phyloP scores from a whole-genome alignment of 192 early-diverging fungal genomes.

The Spinellus fusiger region DNA sequence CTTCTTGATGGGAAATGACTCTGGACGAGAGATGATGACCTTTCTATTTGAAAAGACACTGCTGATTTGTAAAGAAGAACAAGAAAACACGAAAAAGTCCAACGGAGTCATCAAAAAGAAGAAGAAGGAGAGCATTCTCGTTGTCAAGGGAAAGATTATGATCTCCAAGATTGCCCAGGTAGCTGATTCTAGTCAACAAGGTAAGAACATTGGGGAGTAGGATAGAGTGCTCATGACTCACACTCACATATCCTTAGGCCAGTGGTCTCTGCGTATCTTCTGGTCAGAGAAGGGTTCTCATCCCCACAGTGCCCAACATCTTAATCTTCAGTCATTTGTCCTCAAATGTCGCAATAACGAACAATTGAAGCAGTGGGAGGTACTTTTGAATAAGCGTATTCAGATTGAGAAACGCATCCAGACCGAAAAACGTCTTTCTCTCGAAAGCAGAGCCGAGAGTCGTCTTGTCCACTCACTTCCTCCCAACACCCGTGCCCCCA shows the following conservation, averaged over 20 bases:
- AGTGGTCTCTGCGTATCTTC: conserved; percentile 67
- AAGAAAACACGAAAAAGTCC: conserved; percentile 29
- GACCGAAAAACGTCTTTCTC: neutral
- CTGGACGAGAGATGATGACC: conserved; percentile 75
- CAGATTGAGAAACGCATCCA: neutral
- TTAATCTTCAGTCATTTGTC: conserved; percentile 81
- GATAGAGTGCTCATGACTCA: neutral
- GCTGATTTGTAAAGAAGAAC: conserved; percentile 90
- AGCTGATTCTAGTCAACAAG: neutral
- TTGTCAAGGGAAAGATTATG: conserved; percentile 4
- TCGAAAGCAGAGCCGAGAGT: neutral
- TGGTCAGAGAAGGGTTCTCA: conserved; percentile 69
- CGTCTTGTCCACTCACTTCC: conserved; percentile 1
- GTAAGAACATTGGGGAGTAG: neutral
- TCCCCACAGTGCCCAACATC: conserved; percentile 37
- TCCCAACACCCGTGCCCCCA: conserved; percentile 15
- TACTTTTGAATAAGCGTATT: conserved; percentile 67
- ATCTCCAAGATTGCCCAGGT: conserved; percentile 7
- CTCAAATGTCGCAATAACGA: conserved; percentile 87
- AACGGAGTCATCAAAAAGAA: conserved; percentile 48
- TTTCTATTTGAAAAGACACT: conserved; percentile 92
- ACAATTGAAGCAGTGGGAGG: conserved; percentile 85
- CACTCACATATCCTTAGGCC: conserved; percentile 5
- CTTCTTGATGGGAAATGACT: conserved; percentile 66
- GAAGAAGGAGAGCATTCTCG: conserved; percentile 44